Base-by-base conservation (phyloP, 192 early-diverging fungal species). In the Phycomyces blakesleeanus region DNA sequence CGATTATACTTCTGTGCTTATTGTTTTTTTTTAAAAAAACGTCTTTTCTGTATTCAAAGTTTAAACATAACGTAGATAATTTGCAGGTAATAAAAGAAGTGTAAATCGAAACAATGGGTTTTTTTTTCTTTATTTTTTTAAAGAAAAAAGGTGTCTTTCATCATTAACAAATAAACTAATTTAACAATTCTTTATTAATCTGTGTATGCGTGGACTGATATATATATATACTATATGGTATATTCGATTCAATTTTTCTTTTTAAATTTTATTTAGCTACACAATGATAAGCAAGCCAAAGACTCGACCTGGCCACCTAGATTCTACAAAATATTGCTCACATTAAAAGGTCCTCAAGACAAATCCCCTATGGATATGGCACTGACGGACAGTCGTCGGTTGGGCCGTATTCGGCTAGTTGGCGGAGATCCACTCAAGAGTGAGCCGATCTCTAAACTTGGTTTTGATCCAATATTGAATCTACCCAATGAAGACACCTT, bases 381-480 rank as follows among this genome's bases (percentile, higher is more conserved):
- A 0, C 91, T 91, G 40, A 76, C 79, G 3, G 92, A 94, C 66
- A 67, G 80, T 8, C 81, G 92, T 7, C 76, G 93, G 3, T 75
- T 94, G 12, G 87, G 82, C 14, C 71, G 84, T 10, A 75, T 94
- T 12, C 72, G 83, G 2, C 71, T 91, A n/a, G 71, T 87, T 16
- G 42, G 63, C 2, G 76, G 80, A 3, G 76, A 83, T 50, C 81
- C 84, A 2, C 41, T 79, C n/a, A 55, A 61, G 5, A 26, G 74
- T 6, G 72, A 65, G 15, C 78, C 83, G 11, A 76, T 94, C 20
- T 76, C 70, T 18, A 79, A 79, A 40, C 81, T 93, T 1, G 93
- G 92, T 5, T 93, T 91, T 69, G 93, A 95, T 71, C 88, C 92
- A 12, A 10, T 89, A 1, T 55, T 78, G 7, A 69, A 71, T 44